Percentiles rank a stretch among this genome's conserved stretches.
Conservation (phyloP, 2,329 filamentous ascomycete species). For the Zasmidium cellare region DNA sequence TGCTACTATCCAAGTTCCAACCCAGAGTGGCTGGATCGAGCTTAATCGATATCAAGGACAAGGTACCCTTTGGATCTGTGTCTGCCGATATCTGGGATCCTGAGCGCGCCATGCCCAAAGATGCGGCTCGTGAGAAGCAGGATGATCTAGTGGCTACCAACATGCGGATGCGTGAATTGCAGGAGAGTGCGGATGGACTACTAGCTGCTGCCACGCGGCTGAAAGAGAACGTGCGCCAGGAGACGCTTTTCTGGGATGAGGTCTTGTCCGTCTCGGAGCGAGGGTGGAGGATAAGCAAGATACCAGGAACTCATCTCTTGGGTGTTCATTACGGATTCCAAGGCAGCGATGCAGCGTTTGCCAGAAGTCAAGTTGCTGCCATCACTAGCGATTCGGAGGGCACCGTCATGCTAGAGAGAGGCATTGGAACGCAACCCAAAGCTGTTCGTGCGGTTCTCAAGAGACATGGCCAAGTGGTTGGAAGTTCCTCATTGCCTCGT, state of each 20-base stretch:
- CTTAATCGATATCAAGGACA: slow-evolving; percentile 66
- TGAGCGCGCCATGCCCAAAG: slow-evolving; percentile 53
- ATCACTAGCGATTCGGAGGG: slow-evolving; percentile 75
- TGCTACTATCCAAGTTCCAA: slow-evolving; percentile 71
- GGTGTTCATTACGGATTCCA: slow-evolving; percentile 88
- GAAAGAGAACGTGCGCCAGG: slow-evolving; percentile 73
- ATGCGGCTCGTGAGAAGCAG: slow-evolving; percentile 44
- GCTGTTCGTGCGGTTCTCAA: slow-evolving; percentile 69
- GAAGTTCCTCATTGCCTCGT: slow-evolving; percentile 47
- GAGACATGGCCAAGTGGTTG: slow-evolving; percentile 58
- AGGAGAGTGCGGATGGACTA: slow-evolving; percentile 71
- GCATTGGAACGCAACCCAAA: slow-evolving; percentile 55
- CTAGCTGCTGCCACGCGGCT: slow-evolving; percentile 70
- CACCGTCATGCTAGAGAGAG: slow-evolving; percentile 70
- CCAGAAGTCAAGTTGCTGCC: slow-evolving; percentile 75
- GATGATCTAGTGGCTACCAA: slow-evolving; percentile 58
- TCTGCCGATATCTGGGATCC: slow-evolving; percentile 62
- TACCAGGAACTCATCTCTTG: slow-evolving; percentile 59
- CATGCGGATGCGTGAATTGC: slow-evolving; percentile 76
- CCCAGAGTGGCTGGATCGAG: slow-evolving; percentile 69
- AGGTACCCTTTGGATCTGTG: slow-evolving; percentile 72
- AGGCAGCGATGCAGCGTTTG: slow-evolving; percentile 64
- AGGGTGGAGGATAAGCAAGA: slow-evolving; percentile 81
- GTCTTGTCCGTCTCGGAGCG: slow-evolving; percentile 76
- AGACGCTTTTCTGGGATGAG: slow-evolving; percentile 87